Evolutionary conservation across 257 asterid genomes (phyloP).

Genomic region (Solanum dulcamara): DNA sequence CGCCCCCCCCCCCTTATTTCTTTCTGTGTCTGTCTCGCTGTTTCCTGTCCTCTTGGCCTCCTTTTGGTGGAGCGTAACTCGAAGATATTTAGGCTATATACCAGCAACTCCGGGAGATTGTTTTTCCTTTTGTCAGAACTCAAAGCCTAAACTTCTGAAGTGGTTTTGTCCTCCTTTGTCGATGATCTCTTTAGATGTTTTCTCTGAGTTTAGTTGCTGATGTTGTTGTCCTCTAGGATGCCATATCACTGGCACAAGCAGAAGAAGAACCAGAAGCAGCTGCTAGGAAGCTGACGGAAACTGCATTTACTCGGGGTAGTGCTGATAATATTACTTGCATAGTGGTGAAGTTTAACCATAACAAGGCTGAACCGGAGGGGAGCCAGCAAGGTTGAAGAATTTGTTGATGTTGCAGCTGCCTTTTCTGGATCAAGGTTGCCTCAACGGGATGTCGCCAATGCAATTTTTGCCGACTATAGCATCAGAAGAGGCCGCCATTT

Average conservation of each 20-base stretch:
- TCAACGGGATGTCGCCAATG: neutral
- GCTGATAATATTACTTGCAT: slow-evolving; percentile 98
- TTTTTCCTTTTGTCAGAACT: neutral
- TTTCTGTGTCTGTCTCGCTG: neutral
- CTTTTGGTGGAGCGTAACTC: neutral
- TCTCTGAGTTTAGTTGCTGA: neutral
- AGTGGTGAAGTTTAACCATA: slow-evolving; percentile 74
- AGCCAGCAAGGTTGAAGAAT: slow-evolving; percentile 17
- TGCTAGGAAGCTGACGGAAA: slow-evolving; percentile 85
- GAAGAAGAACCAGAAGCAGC: slow-evolving; percentile 86
- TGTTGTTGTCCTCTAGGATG: slow-evolving; percentile 47
- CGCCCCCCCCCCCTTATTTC: neutral
- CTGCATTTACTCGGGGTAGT: slow-evolving; percentile 90
- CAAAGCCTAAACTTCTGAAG: neutral
- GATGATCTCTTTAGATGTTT: neutral
- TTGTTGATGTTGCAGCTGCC: slow-evolving; percentile 13
- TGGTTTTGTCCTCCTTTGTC: neutral
- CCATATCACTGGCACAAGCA: slow-evolving; percentile 59
- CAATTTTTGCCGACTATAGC: neutral
- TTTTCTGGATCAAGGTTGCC: neutral
- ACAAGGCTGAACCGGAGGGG: slow-evolving; percentile 19
- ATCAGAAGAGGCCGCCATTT: slow-evolving; percentile 7
- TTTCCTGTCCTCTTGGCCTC: neutral
- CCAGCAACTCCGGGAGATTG: neutral
- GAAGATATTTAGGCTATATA: neutral